Evolutionary conservation across 306 rosid species (phyloP).

Genomic region (Corylus heterophylla): DNA sequence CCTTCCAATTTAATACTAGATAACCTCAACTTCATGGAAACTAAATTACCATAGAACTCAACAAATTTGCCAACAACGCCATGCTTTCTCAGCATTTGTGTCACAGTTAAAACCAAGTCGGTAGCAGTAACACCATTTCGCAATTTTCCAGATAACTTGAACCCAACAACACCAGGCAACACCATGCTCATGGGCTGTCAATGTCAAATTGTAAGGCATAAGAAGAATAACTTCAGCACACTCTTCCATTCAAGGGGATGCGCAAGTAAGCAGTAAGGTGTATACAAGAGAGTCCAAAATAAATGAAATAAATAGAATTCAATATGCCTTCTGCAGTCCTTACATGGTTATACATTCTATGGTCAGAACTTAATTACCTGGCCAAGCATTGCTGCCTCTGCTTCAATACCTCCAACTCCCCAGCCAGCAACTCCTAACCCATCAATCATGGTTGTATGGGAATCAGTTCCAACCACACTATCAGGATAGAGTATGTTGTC

Average conservation of each 20-base stretch:
- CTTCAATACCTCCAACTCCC: conserved; percentile 99
- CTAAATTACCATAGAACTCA: conserved; percentile 76
- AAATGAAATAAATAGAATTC: conserved; percentile 1
- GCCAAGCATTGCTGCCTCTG: conserved; percentile 95
- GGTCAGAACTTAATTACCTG: conserved; percentile 55
- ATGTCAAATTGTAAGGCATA: conserved; percentile 35
- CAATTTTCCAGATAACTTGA: conserved; percentile 83
- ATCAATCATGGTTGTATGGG: conserved; percentile 95
- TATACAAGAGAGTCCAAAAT: not conserved
- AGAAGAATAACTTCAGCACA: conserved; percentile 20
- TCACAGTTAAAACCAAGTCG: conserved; percentile 89
- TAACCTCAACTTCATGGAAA: not conserved
- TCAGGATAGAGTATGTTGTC: conserved; percentile 89
- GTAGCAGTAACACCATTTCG: conserved; percentile 86
- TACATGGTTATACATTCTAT: conserved; percentile 10
- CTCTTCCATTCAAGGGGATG: conserved; percentile 20
- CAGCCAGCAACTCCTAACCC: conserved; percentile 97
- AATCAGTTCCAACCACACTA: conserved; percentile 96
- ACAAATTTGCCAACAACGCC: conserved; percentile 97
- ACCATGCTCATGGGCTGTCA: conserved; percentile 97
- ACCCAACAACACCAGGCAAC: conserved; percentile 93
- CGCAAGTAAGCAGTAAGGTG: not conserved
- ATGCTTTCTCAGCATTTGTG: conserved; percentile 90
- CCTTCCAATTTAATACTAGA: not conserved
- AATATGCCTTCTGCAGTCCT: conserved; percentile 19